Evolutionary conservation across 768 basidiomycete species (phyloP).

Genomic region (Termitomyces eurrhizus): DNA sequence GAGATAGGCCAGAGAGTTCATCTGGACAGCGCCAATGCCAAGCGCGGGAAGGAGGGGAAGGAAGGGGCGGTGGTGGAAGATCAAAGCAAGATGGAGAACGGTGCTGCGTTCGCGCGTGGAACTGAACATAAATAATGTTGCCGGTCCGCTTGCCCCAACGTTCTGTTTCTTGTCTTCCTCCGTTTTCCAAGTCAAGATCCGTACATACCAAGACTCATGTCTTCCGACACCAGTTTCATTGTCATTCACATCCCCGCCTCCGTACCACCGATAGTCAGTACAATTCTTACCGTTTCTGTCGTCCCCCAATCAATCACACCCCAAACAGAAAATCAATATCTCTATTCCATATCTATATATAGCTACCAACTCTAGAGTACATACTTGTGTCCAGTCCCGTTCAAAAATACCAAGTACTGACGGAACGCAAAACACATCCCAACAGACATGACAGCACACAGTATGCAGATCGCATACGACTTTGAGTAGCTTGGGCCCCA

Average conservation of each 20-base stretch:
- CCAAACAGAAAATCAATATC: background rate
- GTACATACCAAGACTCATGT: conserved; percentile 3
- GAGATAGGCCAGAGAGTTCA: conserved; percentile 82
- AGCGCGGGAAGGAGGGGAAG: background rate
- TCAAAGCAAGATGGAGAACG: conserved; percentile 10
- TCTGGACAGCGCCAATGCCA: conserved; percentile 25
- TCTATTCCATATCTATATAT: conserved; percentile 4
- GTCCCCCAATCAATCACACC: background rate
- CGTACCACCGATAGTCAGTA: background rate
- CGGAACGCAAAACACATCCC: conserved; percentile 51
- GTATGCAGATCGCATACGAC: conserved; percentile 73
- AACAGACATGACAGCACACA: conserved; percentile 47
- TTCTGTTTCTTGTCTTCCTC: background rate
- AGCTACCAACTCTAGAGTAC: conserved; percentile 29
- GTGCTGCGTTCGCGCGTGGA: conserved; percentile 13
- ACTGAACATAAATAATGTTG: conserved; percentile 5
- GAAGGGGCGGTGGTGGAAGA: conserved; percentile 5
- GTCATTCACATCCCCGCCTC: background rate
- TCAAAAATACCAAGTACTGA: conserved; percentile 33
- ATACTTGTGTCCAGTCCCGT: conserved; percentile 51
- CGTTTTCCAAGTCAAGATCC: conserved; percentile 11
- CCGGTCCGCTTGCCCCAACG: conserved; percentile 13
- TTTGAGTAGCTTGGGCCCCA: conserved; percentile 69
- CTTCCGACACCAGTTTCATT: conserved; percentile 1
- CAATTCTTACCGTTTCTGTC: background rate